Percentiles rank a stretch among this genome's conserved stretches.
Evolutionary conservation across 441 rosid species (phyloP).

Genomic region (Isatis lusitanica): DNA sequence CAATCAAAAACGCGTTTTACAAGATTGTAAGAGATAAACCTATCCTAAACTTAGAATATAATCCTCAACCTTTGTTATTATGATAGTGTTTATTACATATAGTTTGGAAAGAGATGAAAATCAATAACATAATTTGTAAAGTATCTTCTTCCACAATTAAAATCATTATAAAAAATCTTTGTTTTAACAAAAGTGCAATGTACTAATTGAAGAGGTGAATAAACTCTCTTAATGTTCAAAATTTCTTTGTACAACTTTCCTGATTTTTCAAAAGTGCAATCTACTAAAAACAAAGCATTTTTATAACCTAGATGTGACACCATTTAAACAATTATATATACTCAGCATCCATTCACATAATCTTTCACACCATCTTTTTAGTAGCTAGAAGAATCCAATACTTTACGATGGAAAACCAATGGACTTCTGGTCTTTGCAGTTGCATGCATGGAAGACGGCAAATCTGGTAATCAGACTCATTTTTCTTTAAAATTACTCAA

Average conservation of each 20-base stretch:
- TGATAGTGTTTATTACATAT: not conserved
- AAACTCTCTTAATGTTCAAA: not conserved
- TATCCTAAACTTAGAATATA: not conserved
- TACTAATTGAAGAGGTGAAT: too few relatives aligned
- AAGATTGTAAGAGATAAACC: not conserved
- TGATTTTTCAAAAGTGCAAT: not conserved
- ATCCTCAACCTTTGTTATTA: not conserved
- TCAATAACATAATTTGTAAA: not conserved
- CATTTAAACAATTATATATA: slow-evolving; percentile 12
- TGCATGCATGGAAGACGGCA: slow-evolving; percentile 33
- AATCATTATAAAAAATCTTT: not conserved
- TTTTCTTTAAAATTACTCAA: not conserved
- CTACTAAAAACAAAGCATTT: not conserved
- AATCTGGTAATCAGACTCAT: slow-evolving; percentile 8
- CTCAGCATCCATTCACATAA: not conserved
- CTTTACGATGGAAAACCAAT: slow-evolving; percentile 24
- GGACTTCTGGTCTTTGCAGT: slow-evolving; percentile 34
- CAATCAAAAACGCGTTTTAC: not conserved
- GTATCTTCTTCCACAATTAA: not conserved
- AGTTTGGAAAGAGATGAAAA: not conserved
- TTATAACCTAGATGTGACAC: not conserved
- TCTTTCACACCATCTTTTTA: slow-evolving; percentile 2
- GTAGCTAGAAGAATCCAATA: not conserved
- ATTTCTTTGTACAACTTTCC: not conserved
- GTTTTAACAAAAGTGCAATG: too few relatives aligned